phyloP scores from a whole-genome alignment of 1,284 basidiomycete species.

The Naganishia sp. region DNA sequence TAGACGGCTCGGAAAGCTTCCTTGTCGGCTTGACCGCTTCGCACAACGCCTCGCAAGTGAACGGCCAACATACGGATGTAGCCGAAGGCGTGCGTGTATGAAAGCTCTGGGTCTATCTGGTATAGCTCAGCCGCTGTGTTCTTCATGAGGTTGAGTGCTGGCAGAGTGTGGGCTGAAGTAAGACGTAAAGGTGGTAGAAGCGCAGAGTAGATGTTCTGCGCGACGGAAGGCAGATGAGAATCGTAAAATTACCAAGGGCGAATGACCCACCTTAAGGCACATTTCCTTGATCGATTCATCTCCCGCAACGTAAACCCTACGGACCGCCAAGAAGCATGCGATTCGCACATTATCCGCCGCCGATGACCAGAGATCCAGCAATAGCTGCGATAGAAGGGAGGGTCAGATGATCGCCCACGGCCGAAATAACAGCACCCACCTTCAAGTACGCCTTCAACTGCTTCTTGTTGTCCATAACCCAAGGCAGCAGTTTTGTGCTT shows the following conservation, averaged over 20 bases:
- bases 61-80: constrained; percentile 97
- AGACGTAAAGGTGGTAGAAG: constrained; percentile 74
- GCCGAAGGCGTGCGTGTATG: constrained; percentile 92
- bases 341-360: constrained; percentile 81
- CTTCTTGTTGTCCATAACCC: constrained; percentile 78
- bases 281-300: constrained; percentile 82
- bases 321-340: constrained; percentile 81
- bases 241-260: constrained; percentile 12
- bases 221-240: constrained; percentile 6
- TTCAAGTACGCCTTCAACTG: constrained; percentile 81
- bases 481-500: constrained; percentile 82
- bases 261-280: constrained; percentile 73
- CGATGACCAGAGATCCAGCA: constrained; percentile 78
- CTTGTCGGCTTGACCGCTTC: constrained; percentile 55
- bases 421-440: constrained; percentile 54
- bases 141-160: constrained; percentile 96
- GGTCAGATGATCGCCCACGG: not conserved
- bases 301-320: constrained; percentile 73
- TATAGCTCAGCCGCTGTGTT: constrained; percentile 94
- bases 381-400: constrained; percentile 59
- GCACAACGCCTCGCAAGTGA: constrained; percentile 69
- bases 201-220: constrained; percentile 77
- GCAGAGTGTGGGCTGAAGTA: constrained; percentile 81
- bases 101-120: constrained; percentile 62
- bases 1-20: constrained; percentile 89